Conservation (phyloP, 2,329 filamentous ascomycete genomes). For the Lachnellula suecica region DNA sequence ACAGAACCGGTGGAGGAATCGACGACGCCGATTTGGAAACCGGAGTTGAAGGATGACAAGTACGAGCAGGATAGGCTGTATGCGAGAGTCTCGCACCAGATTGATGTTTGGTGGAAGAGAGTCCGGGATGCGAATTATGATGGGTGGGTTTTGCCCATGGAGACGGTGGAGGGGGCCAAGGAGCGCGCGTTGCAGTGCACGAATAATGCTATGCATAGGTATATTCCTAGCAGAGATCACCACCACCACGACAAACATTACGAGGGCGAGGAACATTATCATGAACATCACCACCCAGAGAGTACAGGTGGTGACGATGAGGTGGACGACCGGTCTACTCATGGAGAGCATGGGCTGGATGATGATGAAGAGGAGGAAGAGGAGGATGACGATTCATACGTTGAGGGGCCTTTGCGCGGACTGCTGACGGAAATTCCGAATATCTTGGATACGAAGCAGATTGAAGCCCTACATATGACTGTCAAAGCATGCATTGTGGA, state of each 20-base stretch:
- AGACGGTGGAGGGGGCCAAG: conserved; percentile 58
- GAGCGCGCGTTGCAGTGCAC: conserved; percentile 58
- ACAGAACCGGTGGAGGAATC: conserved; percentile 21
- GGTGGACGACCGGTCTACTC: conserved; percentile 41
- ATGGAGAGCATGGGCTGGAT: conserved; percentile 47
- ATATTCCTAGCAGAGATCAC: conserved; percentile 32
- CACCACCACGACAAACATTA: conserved; percentile 46
- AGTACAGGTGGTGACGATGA: conserved; percentile 42
- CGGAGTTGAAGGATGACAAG: conserved; percentile 51
- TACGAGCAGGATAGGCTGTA: conserved; percentile 59
- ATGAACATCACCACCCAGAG: conserved; percentile 36
- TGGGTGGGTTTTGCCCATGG: conserved; percentile 58
- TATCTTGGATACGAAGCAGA: conserved; percentile 90
- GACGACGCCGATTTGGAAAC: conserved; percentile 31
- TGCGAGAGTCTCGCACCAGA: conserved; percentile 61
- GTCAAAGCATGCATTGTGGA: conserved; percentile 93
- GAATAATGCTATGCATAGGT: conserved; percentile 55
- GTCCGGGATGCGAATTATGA: conserved; percentile 61
- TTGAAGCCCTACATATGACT: conserved; percentile 95
- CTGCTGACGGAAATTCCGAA: conserved; percentile 91
- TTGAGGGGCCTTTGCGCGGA: conserved; percentile 76
- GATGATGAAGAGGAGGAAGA: conserved; percentile 66
- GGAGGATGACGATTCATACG: conserved; percentile 77
- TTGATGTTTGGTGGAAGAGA: conserved; percentile 64
- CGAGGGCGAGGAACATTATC: conserved; percentile 50